phyloP scores from a whole-genome alignment of 495 filamentous ascomycete genomes.

The Astrothelium subdiscretum region DNA sequence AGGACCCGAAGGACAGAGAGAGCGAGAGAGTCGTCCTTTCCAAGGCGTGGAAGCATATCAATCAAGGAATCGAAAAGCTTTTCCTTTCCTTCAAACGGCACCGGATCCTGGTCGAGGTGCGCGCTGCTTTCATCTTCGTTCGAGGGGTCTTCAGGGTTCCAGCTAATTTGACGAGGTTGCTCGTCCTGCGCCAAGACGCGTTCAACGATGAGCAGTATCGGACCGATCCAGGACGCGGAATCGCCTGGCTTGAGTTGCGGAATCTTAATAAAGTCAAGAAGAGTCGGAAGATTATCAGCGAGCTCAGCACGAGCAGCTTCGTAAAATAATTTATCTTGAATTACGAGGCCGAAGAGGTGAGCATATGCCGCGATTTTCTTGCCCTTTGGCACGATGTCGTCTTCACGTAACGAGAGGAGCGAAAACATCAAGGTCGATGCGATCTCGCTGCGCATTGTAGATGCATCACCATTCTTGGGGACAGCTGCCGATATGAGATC shows the following conservation, averaged over 20 bases:
- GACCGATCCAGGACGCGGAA: constrained; percentile 84
- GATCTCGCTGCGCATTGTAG: constrained; percentile 58
- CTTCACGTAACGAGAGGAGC: constrained; percentile 67
- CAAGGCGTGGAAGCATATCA: constrained; percentile 71
- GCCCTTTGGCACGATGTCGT: constrained; percentile 54
- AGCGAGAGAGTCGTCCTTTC: constrained; percentile 75
- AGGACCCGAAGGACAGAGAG: constrained; percentile 72
- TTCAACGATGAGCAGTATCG: constrained; percentile 81
- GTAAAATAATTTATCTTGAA: constrained; percentile 76
- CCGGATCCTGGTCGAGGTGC: constrained; percentile 43
- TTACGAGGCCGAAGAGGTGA: constrained; percentile 78
- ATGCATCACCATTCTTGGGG: constrained; percentile 53
- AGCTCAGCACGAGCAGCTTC: constrained; percentile 60
- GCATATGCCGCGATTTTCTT: constrained; percentile 89
- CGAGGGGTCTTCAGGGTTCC: constrained; percentile 45
- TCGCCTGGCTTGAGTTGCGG: constrained; percentile 53
- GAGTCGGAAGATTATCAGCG: constrained; percentile 61
- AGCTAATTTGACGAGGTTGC: constrained; percentile 60
- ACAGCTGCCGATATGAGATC: constrained; percentile 73
- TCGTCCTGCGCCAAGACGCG: constrained; percentile 78
- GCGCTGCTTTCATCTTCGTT: constrained; percentile 37
- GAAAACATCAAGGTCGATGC: constrained; percentile 75
- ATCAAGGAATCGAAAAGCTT: constrained; percentile 63
- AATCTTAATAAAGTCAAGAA: constrained; percentile 72
- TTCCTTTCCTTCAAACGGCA: constrained; percentile 52